Evolutionary conservation across 2,329 filamentous ascomycete species (phyloP).

Genomic region (Trichophyton benhamiae): DNA sequence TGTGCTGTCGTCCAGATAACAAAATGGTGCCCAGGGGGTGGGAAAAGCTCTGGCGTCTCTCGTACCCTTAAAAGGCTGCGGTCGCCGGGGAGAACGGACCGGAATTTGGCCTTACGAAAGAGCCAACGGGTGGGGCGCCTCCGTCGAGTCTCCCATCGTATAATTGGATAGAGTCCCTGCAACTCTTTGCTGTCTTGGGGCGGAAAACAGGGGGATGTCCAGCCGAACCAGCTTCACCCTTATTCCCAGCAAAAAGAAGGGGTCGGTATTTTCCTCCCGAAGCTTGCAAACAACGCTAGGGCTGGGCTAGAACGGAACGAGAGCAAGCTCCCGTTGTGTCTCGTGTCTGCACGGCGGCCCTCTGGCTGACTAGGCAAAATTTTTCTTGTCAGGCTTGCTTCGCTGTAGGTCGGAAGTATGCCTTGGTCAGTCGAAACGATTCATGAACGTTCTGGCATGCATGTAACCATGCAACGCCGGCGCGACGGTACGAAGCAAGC

Average conservation of each 20-base stretch:
- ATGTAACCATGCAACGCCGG: neutral
- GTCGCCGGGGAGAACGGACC: neutral
- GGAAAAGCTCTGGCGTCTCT: neutral
- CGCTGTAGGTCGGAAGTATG: neutral
- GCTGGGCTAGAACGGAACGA: no score
- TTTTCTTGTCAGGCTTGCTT: neutral
- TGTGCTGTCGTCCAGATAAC: neutral
- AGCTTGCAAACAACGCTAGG: neutral
- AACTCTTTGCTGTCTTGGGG: neutral
- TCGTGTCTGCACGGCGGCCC: neutral
- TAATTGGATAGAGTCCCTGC: neutral
- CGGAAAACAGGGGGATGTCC: neutral
- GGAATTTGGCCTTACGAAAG: neutral
- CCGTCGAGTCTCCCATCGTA: neutral
- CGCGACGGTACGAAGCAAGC: neutral
- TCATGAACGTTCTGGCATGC: neutral
- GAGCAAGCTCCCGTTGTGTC: neutral
- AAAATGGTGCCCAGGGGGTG: neutral
- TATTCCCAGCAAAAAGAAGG: neutral
- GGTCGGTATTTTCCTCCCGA: neutral
- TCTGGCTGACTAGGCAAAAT: neutral
- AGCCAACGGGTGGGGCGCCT: neutral
- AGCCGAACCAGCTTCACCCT: neutral
- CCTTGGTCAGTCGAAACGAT: neutral
- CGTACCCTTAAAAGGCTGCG: neutral